A percentile compares a stretch with the other conserved stretches of the same genome.
Evolutionary conservation across 768 basidiomycete species (phyloP).

Genomic region (Amanita pallidorosea): DNA sequence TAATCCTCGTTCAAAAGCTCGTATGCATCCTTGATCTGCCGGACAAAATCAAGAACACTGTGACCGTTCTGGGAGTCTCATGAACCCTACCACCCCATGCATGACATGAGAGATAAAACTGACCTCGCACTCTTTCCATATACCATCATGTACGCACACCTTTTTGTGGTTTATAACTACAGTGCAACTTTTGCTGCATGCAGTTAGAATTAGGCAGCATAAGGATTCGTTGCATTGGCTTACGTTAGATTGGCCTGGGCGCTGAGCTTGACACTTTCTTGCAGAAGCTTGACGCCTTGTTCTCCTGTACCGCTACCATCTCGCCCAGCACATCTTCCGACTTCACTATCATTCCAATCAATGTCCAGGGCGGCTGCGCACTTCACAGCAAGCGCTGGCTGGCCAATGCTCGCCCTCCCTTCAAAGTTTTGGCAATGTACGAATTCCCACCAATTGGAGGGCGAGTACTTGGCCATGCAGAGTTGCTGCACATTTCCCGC

Average conservation of each 20-base stretch:
- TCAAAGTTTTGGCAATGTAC: conserved; percentile 72
- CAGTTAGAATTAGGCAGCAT: neutral
- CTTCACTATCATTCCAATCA: conserved; percentile 54
- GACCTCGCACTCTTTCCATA: conserved; percentile 76
- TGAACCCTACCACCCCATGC: conserved; percentile 4
- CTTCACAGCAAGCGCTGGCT: conserved; percentile 45
- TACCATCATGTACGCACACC: conserved; percentile 68
- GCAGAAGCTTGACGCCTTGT: conserved; percentile 58
- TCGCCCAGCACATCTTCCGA: conserved; percentile 47
- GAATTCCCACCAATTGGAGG: conserved; percentile 72
- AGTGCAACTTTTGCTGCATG: conserved; percentile 72
- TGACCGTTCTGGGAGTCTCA: conserved; percentile 53
- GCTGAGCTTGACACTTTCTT: conserved; percentile 41
- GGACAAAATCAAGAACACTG: conserved; percentile 58
- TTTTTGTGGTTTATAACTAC: conserved; percentile 59
- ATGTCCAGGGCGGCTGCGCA: conserved; percentile 58
- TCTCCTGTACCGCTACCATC: conserved; percentile 51
- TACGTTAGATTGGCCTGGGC: conserved; percentile 46
- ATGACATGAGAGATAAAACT: conserved; percentile 5
- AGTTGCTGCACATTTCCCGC: conserved; percentile 85
- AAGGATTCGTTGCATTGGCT: neutral
- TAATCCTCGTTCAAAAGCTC: conserved; percentile 40
- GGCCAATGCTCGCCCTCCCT: conserved; percentile 53
- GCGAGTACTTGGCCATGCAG: conserved; percentile 57
- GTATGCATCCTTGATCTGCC: conserved; percentile 69